Percentiles rank a stretch among this genome's conserved stretches.
phyloP scores from a whole-genome alignment of 2,329 filamentous ascomycete species.

The Aureobasidium sp. region DNA sequence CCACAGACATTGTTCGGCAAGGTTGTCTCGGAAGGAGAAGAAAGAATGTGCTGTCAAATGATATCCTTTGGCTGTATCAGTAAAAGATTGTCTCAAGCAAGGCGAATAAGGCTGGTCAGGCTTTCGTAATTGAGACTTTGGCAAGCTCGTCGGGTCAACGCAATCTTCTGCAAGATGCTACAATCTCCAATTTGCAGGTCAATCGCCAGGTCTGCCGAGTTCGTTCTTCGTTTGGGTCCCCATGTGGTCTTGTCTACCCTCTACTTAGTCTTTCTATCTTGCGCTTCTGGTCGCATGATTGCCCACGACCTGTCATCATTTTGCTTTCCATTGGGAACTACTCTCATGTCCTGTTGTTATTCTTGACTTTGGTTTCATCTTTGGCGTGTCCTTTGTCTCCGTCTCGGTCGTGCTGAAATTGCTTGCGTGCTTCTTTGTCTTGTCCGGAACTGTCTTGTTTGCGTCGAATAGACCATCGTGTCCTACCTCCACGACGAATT shows the following conservation, averaged over 20 bases:
- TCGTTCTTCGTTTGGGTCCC: not conserved
- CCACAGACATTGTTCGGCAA: conserved; percentile 3
- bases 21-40: conserved; percentile 3
- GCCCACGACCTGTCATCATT: not conserved
- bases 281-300: not conserved
- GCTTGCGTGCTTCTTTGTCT: conserved; percentile 7
- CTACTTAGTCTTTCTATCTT: not conserved
- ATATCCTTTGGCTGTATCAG: not conserved
- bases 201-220: not conserved
- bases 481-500: not conserved
- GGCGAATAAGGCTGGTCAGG: not conserved
- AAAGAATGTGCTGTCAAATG: conserved; percentile 4
- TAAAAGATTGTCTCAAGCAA: conserved; percentile 6
- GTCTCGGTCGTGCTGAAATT: conserved; percentile 1
- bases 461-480: not conserved
- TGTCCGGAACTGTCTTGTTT: not conserved
- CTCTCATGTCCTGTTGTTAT: not conserved
- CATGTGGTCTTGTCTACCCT: not conserved
- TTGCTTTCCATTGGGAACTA: not conserved
- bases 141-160: not conserved
- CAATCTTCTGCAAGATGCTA: conserved; percentile 3
- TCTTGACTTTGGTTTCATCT: not conserved
- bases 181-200: not conserved
- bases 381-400: conserved; percentile 10
- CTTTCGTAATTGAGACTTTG: not conserved